phyloP scores from a whole-genome alignment of 257 asterid genomes.

The Nicotiana tabacum region DNA sequence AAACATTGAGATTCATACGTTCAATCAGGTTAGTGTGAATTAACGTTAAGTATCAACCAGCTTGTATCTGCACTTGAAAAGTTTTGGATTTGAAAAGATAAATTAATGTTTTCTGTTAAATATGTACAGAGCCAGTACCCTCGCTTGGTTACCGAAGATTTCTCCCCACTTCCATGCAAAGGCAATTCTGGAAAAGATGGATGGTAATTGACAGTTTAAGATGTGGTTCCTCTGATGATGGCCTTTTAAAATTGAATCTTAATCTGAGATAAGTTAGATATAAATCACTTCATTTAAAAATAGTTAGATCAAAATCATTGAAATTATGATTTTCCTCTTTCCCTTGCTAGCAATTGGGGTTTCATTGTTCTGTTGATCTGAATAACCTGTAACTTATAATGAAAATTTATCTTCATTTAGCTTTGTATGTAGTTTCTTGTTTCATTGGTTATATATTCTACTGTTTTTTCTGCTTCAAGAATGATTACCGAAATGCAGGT shows the following conservation, averaged over 20 bases:
- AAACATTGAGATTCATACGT: constrained; percentile 81
- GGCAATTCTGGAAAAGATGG: constrained; percentile 88
- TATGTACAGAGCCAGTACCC: constrained; percentile 90
- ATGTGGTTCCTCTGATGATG: not conserved
- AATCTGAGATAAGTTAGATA: not conserved
- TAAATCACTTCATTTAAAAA: not conserved
- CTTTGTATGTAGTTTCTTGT: not conserved
- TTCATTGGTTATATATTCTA: not conserved
- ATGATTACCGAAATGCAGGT: not conserved
- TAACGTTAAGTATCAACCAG: not conserved
- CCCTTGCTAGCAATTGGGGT: not conserved
- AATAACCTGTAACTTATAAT: not conserved
- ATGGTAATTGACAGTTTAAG: constrained; percentile 43
- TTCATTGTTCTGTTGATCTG: not conserved
- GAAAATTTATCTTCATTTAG: not conserved
- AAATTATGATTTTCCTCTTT: not conserved
- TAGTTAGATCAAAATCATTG: not conserved
- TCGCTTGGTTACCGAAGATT: constrained; percentile 85
- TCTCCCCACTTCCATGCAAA: constrained; percentile 73
- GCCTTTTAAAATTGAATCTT: not conserved
- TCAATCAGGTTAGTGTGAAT: constrained; percentile 64
- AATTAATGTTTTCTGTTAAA: not conserved
- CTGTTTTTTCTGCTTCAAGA: not conserved
- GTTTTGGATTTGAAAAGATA: not conserved
- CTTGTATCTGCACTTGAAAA: not conserved